Evolutionary conservation across 139 green algal genomes (phyloP).

Genomic region (Haematococcus lacustris): DNA sequence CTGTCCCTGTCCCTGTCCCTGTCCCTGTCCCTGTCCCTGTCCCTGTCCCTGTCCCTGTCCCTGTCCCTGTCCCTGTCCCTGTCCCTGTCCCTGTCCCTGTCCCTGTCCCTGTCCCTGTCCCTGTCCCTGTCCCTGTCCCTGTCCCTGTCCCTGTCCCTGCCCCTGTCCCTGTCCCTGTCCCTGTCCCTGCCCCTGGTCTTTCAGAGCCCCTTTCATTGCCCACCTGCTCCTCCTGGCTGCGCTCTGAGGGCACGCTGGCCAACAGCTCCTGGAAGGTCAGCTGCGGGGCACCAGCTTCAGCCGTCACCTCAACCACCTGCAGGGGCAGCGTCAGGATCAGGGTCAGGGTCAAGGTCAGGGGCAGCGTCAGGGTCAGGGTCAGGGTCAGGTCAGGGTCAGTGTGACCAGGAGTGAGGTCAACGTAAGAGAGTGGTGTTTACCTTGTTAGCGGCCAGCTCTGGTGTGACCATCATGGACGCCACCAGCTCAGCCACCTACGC

Average conservation of each 20-base stretch:
- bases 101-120: neutral
- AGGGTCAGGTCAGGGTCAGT: no score
- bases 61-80: no score
- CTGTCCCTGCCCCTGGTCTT: neutral
- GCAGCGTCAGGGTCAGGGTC: no score
- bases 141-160: neutral
- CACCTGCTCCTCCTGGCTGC: neutral
- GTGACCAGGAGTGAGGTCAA: no score
- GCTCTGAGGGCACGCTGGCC: no score
- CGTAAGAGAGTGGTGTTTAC: no score
- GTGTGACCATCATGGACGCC: conserved; percentile 36
- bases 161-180: neutral
- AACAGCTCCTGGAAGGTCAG: conserved; percentile 38
- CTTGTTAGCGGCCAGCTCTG: conserved; percentile 74
- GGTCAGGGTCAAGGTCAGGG: no score
- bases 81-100: neutral
- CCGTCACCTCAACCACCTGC: conserved; percentile 75
- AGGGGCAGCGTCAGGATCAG: no score
- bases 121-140: neutral
- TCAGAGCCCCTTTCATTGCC: neutral
- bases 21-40: no score
- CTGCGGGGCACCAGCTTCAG: conserved; percentile 48
- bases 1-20: no score
- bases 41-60: no score
- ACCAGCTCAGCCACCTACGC: conserved; percentile 76